Percentiles rank a stretch among this genome's conserved stretches.
These are phyloP conservation scores for Didymella glomerata DNA, from an alignment of 2,329 filamentous ascomycete species.

Conservation along the genomic window DNA sequence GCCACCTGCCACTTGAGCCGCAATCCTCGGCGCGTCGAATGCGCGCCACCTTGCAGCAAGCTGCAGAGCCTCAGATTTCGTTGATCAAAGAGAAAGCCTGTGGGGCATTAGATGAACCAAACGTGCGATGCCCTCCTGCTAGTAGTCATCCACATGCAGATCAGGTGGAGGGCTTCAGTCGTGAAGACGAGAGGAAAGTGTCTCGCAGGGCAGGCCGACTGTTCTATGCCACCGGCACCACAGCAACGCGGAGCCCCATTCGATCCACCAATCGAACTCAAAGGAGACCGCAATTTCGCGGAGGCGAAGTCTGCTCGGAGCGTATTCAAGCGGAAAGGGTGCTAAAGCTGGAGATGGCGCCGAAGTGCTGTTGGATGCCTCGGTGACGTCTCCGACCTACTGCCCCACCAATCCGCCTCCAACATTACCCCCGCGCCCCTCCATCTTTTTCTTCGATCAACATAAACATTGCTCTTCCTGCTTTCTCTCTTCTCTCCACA, in stretches of 20 bases:
- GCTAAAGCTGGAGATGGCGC: slow-evolving; percentile 22
- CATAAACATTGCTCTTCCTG: slow-evolving; percentile 15
- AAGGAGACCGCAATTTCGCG: slow-evolving; percentile 13
- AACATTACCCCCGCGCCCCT: slow-evolving; percentile 23
- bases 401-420: slow-evolving; percentile 23
- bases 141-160: too few species aligned
- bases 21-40: slow-evolving; percentile 2
- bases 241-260: slow-evolving; percentile 1
- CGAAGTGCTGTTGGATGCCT: slow-evolving; percentile 25
- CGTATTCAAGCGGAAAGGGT: slow-evolving; percentile 9
- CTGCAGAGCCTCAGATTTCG: not conserved
- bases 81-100: not conserved
- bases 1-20: slow-evolving; percentile 7
- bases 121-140: not conserved
- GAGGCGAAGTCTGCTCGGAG: slow-evolving; percentile 9
- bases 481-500: slow-evolving; percentile 6
- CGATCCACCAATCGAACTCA: slow-evolving; percentile 10
- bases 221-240: not conserved
- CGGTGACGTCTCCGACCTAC: slow-evolving; percentile 34
- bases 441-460: slow-evolving; percentile 12
- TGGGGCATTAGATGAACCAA: not conserved
- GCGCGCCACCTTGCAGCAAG: not conserved
- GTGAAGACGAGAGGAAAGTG: not conserved
- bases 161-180: not conserved
- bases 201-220: slow-evolving; percentile 11